Evolutionary conservation across 306 rosid genomes (phyloP), one percentile per base, ranked within the genome.

Genomic region (Mimosa bimucronata): DNA sequence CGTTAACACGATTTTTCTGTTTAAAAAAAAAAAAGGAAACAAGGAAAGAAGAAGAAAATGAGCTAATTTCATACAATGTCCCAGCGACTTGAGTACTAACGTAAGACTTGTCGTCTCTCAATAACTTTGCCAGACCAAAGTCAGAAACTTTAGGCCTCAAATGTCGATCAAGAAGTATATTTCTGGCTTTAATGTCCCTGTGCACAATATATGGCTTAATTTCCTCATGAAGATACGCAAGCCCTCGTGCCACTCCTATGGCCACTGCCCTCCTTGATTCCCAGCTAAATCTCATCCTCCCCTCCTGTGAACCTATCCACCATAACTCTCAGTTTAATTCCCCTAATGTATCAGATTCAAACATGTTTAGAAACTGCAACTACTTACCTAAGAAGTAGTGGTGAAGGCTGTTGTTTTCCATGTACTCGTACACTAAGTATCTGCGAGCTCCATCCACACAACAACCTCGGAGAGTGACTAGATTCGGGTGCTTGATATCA

Each of bases 61-160:
- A 38, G 8, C 6, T 64, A 0, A 45, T 26, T 28, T 13, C 98
- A 90, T 76, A 95, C 99, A 95, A 74, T 91, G 99, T 95, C 73
- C 99, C 99, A 0, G 98, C 99, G 78, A 95, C 99, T 68, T 86
- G 89, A 41, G 98, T 95, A 76, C 98, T 91, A 34, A 95, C 77
- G 84, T 93, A 82, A 73, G 99, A 89, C n/a, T 30, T 37, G 74
- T 89, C 87, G 9, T 93, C 97, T 85, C 80, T 82, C 2, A 90
- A 60, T 57, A 95, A 57, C 85, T 88, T 95, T 0, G 99, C 90
- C 58, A 95, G 84, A 30, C 99, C 99, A 15, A 95, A 93, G 80
- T 95, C 99, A 0, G 98, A 81, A 81, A 95, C 83, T 80, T 90
- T 93, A 0, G 99, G 93, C 5, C 26, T 87, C 31, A 93, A 88